These are phyloP conservation scores for Aschersonia sp. DNA, from an alignment of 2,329 filamentous ascomycete genomes.

Conservation along the genomic window DNA sequence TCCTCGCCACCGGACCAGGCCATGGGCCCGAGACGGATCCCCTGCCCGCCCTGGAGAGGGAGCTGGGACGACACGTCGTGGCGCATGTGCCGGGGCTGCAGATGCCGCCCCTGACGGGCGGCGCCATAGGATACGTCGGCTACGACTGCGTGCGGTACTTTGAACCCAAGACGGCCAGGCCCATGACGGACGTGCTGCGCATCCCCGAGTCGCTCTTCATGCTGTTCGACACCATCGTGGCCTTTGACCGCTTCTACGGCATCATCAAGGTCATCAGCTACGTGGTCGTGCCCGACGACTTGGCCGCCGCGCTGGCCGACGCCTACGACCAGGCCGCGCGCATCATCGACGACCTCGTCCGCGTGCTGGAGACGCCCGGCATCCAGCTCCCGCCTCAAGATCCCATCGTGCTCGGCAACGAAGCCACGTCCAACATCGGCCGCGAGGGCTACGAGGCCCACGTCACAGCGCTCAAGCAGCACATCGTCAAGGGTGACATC, in stretches of 20 bases:
- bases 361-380: slow-evolving; percentile 58
- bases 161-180: slow-evolving; percentile 85
- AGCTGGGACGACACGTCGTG: slow-evolving; percentile 66
- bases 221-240: slow-evolving; percentile 88
- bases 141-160: slow-evolving; percentile 98
- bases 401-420: slow-evolving; percentile 58
- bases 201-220: slow-evolving; percentile 95
- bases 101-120: slow-evolving; percentile 77
- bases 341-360: slow-evolving; percentile 52
- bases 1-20: slow-evolving; percentile 76
- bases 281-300: slow-evolving; percentile 47
- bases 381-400: slow-evolving; percentile 67
- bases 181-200: slow-evolving; percentile 74
- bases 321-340: slow-evolving; percentile 52
- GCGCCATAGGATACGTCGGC: slow-evolving; percentile 90
- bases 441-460: slow-evolving; percentile 80
- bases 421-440: slow-evolving; percentile 88
- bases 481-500: slow-evolving; percentile 85
- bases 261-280: slow-evolving; percentile 91
- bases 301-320: slow-evolving; percentile 31
- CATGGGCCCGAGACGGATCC: slow-evolving; percentile 78
- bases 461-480: slow-evolving; percentile 72
- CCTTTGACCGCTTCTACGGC: slow-evolving; percentile 89
- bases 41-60: slow-evolving; percentile 65
- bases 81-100: slow-evolving; percentile 69